Evolutionary conservation across 2,329 filamentous ascomycete species (phyloP).

Genomic region (Aplosporella prunicola): DNA sequence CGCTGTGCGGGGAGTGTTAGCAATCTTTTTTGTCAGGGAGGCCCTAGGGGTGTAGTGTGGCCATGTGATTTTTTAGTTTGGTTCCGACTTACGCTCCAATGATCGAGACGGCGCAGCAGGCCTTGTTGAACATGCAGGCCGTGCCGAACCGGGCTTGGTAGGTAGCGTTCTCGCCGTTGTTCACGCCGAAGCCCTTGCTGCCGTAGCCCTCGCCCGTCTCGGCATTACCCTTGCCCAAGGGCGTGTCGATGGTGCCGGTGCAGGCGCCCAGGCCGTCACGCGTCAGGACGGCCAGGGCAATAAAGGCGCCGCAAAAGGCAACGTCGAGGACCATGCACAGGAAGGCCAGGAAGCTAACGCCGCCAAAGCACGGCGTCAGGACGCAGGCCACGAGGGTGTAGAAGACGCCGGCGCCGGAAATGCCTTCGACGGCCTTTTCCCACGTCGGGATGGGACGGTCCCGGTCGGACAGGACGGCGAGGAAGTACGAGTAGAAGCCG

Average conservation of each 20-base stretch:
- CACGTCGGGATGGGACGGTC: conserved; percentile 52
- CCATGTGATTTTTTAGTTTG: too few relatives aligned
- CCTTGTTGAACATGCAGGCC: conserved; percentile 68
- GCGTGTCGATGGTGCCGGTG: conserved; percentile 53
- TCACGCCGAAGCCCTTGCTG: conserved; percentile 31
- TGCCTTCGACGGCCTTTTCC: conserved; percentile 60
- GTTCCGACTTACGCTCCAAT: conserved; percentile 62
- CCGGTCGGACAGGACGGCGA: conserved; percentile 61
- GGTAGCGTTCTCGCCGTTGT: conserved; percentile 30
- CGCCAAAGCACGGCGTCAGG: conserved; percentile 70
- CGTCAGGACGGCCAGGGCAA: conserved; percentile 72
- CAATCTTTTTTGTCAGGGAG: conserved; percentile 7
- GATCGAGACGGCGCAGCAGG: conserved; percentile 67
- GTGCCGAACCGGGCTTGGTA: conserved; percentile 42
- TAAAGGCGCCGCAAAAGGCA: conserved; percentile 64
- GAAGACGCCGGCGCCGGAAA: conserved; percentile 63
- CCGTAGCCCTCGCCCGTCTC: conserved; percentile 40
- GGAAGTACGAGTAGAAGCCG: conserved; percentile 71
- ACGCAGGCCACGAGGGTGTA: conserved; percentile 67
- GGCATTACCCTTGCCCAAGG: conserved; percentile 56
- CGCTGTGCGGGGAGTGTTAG: too few relatives aligned
- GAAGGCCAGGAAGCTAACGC: conserved; percentile 61
- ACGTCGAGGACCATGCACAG: conserved; percentile 68
- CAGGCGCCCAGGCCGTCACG: conserved; percentile 60
- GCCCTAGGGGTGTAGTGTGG: conserved; percentile 2